A percentile compares a stretch with the other conserved stretches of the same genome.
These are phyloP conservation scores for Sugiyamaella mastotermitis DNA, from an alignment of 805 yeast species.

Conservation along the genomic window DNA sequence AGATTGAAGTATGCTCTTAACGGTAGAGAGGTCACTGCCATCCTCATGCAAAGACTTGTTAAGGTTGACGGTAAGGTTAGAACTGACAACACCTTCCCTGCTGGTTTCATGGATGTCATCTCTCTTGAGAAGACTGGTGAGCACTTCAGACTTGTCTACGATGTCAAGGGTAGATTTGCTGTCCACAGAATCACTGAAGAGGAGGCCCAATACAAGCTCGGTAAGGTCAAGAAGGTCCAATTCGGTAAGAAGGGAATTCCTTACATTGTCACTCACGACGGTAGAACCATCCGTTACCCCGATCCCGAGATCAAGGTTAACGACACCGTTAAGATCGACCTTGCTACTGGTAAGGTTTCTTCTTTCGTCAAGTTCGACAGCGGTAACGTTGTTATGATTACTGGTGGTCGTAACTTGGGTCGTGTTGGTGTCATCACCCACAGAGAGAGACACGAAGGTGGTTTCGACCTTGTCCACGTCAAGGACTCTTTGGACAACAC, in stretches of 20 bases:
- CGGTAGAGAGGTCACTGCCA: slow-evolving; percentile 98
- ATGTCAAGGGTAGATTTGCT: slow-evolving; percentile 98
- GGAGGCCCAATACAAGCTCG: slow-evolving; percentile 97
- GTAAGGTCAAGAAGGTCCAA: slow-evolving; percentile 96
- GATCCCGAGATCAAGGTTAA: slow-evolving; percentile 95
- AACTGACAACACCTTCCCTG: slow-evolving; percentile 98
- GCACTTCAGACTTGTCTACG: slow-evolving; percentile 98
- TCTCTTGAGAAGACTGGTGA: slow-evolving; percentile 96
- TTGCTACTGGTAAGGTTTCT: slow-evolving; percentile 90
- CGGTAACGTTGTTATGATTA: slow-evolving; percentile 86
- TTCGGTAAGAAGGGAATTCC: slow-evolving; percentile 98
- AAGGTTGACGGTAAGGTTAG: slow-evolving; percentile 99
- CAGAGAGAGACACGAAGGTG: slow-evolving; percentile 98
- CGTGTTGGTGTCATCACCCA: slow-evolving; percentile 93
- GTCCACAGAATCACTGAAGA: slow-evolving; percentile 99
- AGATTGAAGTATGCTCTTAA: slow-evolving; percentile 97
- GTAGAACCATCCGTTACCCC: slow-evolving; percentile 99
- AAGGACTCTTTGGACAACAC: slow-evolving; percentile 93
- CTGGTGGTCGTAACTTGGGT: slow-evolving; percentile 99
- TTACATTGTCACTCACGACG: slow-evolving; percentile 98
- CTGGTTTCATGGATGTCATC: slow-evolving; percentile 99
- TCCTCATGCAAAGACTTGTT: slow-evolving; percentile 96
- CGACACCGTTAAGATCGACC: slow-evolving; percentile 96
- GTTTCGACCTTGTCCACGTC: slow-evolving; percentile 95
- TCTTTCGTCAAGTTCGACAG: slow-evolving; percentile 88